Percentiles rank a stretch among this genome's conserved stretches.
phyloP scores from a whole-genome alignment of 164 flowering plant genomes.

The Kalanchoe fedtschenkoi region DNA sequence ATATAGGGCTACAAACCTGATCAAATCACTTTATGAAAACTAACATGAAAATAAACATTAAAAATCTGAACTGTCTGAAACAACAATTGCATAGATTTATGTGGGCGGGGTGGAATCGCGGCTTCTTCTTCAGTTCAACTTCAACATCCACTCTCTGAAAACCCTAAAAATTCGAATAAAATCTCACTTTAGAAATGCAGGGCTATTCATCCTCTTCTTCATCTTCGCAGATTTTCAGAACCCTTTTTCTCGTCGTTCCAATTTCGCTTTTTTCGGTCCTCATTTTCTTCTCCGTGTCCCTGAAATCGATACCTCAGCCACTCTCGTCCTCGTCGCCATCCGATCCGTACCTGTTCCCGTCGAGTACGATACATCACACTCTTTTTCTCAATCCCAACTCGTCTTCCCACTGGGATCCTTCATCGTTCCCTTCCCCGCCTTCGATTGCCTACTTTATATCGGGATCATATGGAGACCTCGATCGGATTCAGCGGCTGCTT shows the following conservation, averaged over 20 bases:
- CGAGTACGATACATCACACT: conserved; percentile 1
- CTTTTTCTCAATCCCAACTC: conserved; percentile 8
- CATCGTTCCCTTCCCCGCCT: conserved; percentile 37
- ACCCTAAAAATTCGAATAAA: conserved; percentile 1
- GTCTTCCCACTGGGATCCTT: background rate
- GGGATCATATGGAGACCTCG: conserved; percentile 49
- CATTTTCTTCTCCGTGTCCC: conserved; percentile 20
- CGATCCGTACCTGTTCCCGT: conserved; percentile 9
- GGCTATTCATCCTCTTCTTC: background rate
- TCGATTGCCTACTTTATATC: conserved; percentile 74
- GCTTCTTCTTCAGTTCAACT: background rate
- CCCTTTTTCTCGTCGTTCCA: conserved; percentile 21
- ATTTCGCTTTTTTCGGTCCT: conserved; percentile 24
- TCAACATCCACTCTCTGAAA: background rate
- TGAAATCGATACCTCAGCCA: conserved; percentile 12
- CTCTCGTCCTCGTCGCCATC: conserved; percentile 9
- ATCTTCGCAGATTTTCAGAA: conserved; percentile 1
- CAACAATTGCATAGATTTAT: too few species aligned
- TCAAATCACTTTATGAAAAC: too few species aligned
- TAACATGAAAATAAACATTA: too few species aligned
- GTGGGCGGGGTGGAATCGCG: too few species aligned
- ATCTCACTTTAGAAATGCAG: background rate
- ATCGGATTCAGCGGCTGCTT: conserved; percentile 57
- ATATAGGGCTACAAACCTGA: too few species aligned
- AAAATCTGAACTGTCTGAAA: too few species aligned